Base-by-base conservation (phyloP, 306 rosid genomes). In the Prunus dulcis region DNA sequence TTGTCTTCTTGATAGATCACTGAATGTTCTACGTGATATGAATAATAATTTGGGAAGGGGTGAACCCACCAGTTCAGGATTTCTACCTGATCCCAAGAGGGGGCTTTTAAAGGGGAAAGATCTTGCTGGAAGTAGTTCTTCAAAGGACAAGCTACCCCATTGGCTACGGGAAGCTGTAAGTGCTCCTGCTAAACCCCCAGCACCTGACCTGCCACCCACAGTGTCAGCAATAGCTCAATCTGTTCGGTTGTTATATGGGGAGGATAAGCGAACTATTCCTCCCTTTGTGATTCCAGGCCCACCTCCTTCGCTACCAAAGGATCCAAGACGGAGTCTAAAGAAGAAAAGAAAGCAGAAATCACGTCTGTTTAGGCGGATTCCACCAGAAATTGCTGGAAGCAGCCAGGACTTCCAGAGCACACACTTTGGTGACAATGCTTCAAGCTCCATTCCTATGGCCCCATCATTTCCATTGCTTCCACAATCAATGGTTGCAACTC, bases 101-200 rank as follows among this genome's bases (percentile, higher is more conserved):
- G 87, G 90, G 74, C 70, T 79, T 69, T 61, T 78, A 68, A 89
- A 84, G 84, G 84, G 80, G n/a, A 93, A 84, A 28, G 92, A 86
- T 73, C 76, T 64, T 76, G 84, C 88, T 34, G 97, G 93, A 67
- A 84, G 87, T 74, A 86, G 89, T 81, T 78, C 88, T 75, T 83
- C 97, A 41, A 93, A 86, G 87, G 93, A 87, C 86, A 92, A 85
- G 82, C 90, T 96, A 79, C 99, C 99, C 49, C 99, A 96, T 79
- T 96, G 99, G 99, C 87, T 96, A 76, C 90, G 98, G n/a, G 88
- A 96, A 85, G 99, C 96, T 41, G 99, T 96, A 67, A 84, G 80
- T 68, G 82, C 88, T 73, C 93, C 98, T 34, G 82, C 85, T 58
- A 96, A 89, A 82, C 88, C 78, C 30, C 88, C 93, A 68, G 96